A percentile compares a stretch with the other conserved stretches of the same genome.
Conservation (phyloP, 1,284 basidiomycete genomes). For the Phylloporus sp. region DNA sequence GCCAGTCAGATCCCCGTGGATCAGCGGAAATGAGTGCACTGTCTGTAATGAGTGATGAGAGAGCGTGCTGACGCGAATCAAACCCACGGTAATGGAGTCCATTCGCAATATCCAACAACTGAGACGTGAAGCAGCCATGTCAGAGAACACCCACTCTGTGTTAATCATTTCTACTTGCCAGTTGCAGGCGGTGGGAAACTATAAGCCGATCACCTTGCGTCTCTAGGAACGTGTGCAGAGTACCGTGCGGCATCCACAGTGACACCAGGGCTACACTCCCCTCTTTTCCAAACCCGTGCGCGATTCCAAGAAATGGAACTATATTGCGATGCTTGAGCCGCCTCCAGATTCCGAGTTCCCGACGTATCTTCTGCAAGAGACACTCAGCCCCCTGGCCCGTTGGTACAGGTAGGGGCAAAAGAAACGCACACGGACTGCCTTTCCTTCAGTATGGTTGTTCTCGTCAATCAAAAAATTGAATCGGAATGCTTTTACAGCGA, state of each 20-base stretch:
- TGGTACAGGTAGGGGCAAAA: background rate
- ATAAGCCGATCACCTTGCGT: background rate
- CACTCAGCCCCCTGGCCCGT: background rate
- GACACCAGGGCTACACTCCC: background rate
- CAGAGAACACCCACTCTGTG: background rate
- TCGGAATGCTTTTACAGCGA: background rate
- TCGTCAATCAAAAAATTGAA: background rate
- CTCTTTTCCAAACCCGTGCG: background rate
- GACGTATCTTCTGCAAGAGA: background rate
- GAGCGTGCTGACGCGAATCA: background rate
- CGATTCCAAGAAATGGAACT: no score
- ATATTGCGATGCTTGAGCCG: background rate
- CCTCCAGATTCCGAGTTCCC: background rate
- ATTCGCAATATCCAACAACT: background rate
- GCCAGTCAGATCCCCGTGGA: background rate
- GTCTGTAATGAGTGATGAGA: background rate
- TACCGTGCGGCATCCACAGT: background rate
- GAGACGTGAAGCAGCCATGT: background rate
- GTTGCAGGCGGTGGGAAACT: background rate
- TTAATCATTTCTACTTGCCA: background rate
- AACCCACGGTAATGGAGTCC: background rate
- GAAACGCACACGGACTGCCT: background rate
- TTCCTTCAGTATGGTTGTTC: background rate
- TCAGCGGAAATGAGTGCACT: background rate
- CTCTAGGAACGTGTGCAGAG: background rate